phyloP scores from a whole-genome alignment of 2,329 filamentous ascomycete genomes.

The Pyrenochaeta sp. region DNA sequence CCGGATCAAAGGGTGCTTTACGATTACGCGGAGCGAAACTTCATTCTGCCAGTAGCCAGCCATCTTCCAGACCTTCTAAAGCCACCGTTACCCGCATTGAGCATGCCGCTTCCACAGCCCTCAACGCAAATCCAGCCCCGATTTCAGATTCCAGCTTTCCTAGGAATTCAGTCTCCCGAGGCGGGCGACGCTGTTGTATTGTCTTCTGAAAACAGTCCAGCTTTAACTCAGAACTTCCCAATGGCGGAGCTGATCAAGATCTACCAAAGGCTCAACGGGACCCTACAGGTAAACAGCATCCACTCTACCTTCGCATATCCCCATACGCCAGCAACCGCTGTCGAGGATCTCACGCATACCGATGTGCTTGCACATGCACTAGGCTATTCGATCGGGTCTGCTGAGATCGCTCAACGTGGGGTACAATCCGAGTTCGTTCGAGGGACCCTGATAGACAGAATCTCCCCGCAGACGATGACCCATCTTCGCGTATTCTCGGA shows the following conservation, averaged over 20 bases:
- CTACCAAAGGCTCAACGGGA: constrained; percentile 65
- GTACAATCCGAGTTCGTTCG: constrained; percentile 73
- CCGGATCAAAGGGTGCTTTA: constrained; percentile 60
- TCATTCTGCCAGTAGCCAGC: constrained; percentile 60
- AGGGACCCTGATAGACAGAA: constrained; percentile 79
- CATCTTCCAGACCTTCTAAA: constrained; percentile 49
- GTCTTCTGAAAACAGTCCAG: constrained; percentile 31
- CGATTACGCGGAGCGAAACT: constrained; percentile 60
- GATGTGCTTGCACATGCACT: constrained; percentile 72
- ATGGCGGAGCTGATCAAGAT: constrained; percentile 61
- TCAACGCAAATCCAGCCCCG: constrained; percentile 23
- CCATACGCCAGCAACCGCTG: constrained; percentile 47
- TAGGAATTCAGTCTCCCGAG: constrained; percentile 35
- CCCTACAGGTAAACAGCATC: constrained; percentile 61
- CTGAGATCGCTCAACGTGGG: constrained; percentile 92
- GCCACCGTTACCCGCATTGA: constrained; percentile 20
- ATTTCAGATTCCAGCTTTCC: constrained; percentile 44
- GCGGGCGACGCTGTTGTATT: constrained; percentile 30
- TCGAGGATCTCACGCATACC: constrained; percentile 60
- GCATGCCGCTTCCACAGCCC: constrained; percentile 27
- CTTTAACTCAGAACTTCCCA: constrained; percentile 29
- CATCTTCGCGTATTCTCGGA: constrained; percentile 89
- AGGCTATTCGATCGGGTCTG: constrained; percentile 84
- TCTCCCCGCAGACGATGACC: constrained; percentile 83
- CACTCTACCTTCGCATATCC: constrained; percentile 56